Percentiles rank a stretch among this genome's conserved stretches.
Conservation (phyloP, 768 basidiomycete genomes). For the Chalciporus pseudorubinellus region DNA sequence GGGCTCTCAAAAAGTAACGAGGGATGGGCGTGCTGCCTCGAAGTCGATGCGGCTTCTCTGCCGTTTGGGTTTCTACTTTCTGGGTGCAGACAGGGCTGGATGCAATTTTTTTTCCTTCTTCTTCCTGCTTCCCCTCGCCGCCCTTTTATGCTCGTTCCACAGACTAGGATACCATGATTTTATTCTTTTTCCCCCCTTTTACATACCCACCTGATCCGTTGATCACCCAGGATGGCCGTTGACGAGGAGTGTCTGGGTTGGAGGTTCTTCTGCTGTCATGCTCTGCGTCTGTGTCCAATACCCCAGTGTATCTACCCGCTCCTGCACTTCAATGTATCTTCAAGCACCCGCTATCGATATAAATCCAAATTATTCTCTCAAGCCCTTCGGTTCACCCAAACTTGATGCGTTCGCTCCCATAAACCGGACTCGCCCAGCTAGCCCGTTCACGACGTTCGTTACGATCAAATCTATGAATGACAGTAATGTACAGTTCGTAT, state of each 20-base stretch:
- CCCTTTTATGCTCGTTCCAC: background rate
- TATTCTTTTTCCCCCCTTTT: background rate
- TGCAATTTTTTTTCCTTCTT: background rate
- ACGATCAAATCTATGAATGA: background rate
- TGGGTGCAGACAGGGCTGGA: too few relatives aligned
- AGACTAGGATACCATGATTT: slow-evolving; percentile 3
- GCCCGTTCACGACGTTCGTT: too few relatives aligned
- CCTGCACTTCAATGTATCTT: slow-evolving; percentile 19
- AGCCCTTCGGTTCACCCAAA: background rate
- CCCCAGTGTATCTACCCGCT: slow-evolving; percentile 19
- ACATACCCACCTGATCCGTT: slow-evolving; percentile 10
- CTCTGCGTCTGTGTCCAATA: slow-evolving; percentile 2
- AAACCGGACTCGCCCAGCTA: background rate
- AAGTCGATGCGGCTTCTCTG: background rate
- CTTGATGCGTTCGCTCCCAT: background rate
- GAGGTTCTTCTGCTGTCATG: slow-evolving; percentile 3
- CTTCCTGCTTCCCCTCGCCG: background rate
- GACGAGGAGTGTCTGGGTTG: background rate
- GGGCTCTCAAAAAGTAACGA: slow-evolving; percentile 44
- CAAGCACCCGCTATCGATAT: slow-evolving; percentile 18
- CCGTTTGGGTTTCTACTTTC: background rate
- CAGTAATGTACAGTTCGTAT: background rate
- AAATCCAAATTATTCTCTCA: background rate
- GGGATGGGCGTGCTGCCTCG: background rate
- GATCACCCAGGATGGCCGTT: background rate